These are phyloP conservation scores for Taiozyma onychis DNA, from an alignment of 1,139 yeast genomes.

Conservation along the genomic window DNA sequence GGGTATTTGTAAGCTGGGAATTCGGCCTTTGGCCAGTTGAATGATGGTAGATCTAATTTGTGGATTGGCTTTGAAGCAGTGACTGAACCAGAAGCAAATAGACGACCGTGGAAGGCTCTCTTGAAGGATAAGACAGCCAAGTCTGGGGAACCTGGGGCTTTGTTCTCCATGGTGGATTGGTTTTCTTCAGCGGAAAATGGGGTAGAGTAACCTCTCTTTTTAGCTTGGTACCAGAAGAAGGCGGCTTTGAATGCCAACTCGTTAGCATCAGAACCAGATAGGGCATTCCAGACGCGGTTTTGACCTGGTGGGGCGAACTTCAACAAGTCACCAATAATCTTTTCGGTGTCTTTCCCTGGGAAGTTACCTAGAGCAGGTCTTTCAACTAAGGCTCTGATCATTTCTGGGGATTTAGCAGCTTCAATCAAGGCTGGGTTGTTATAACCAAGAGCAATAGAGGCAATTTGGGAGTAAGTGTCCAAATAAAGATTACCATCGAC, in stretches of 20 bases:
- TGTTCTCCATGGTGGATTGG: conserved; percentile 56
- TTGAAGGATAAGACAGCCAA: conserved; percentile 64
- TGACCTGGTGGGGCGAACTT: conserved; percentile 70
- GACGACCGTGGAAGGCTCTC: conserved; percentile 70
- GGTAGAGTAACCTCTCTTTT: conserved; percentile 47
- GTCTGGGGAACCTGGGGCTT: conserved; percentile 64
- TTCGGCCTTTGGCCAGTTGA: conserved; percentile 74
- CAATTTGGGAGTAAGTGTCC: conserved; percentile 68
- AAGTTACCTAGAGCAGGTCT: conserved; percentile 75
- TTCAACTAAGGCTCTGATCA: conserved; percentile 62
- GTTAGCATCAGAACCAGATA: conserved; percentile 72
- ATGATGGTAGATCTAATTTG: conserved; percentile 70
- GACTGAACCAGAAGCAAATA: conserved; percentile 67
- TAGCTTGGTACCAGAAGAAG: conserved; percentile 63
- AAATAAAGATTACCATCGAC: conserved; percentile 61
- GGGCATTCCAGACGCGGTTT: conserved; percentile 60
- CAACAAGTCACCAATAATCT: conserved; percentile 49
- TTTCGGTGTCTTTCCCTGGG: conserved; percentile 51
- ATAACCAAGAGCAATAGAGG: conserved; percentile 71
- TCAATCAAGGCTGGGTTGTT: conserved; percentile 64
- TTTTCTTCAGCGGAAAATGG: conserved; percentile 55
- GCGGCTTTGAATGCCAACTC: conserved; percentile 78
- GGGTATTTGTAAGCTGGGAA: conserved; percentile 66
- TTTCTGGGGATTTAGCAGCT: conserved; percentile 57
- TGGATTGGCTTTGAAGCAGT: conserved; percentile 74